Conservation (phyloP, 2,329 filamentous ascomycete genomes). For the Pyricularia sp. region DNA sequence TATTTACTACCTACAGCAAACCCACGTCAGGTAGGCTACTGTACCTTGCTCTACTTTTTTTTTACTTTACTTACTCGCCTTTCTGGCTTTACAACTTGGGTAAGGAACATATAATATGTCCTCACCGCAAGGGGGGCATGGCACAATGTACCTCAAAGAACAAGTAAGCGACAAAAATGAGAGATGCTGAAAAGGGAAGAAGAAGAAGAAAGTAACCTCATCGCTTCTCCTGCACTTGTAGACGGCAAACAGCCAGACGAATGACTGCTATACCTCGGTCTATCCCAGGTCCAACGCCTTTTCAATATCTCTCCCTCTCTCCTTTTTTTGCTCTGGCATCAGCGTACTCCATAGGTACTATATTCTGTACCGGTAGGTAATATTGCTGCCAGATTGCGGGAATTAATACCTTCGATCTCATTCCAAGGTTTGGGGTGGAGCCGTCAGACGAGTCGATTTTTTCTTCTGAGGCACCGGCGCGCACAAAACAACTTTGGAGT, state of each 20-base stretch:
- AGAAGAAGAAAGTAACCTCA: not conserved
- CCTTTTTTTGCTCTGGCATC: not conserved
- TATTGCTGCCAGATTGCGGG: not conserved
- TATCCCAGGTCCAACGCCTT: not conserved
- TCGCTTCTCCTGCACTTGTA: not conserved
- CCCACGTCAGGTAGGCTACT: not conserved
- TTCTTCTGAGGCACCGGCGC: not conserved
- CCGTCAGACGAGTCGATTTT: not conserved
- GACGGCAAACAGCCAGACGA: not conserved
- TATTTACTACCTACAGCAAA: not conserved
- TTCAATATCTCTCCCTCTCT: not conserved
- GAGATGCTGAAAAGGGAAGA: not conserved
- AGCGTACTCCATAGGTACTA: not conserved
- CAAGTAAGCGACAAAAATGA: constrained; percentile 1
- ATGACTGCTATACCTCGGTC: not conserved
- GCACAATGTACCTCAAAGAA: not conserved
- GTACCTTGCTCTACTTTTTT: too few relatives aligned
- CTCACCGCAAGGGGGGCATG: not conserved
- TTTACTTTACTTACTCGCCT: not conserved
- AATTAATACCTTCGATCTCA: not conserved
- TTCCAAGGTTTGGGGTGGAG: not conserved
- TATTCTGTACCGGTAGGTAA: not conserved
- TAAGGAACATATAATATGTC: too few relatives aligned
- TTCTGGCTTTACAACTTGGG: not conserved
- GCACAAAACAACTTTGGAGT: not conserved